Evolutionary conservation across 495 filamentous ascomycete species (phyloP), one percentile per base, ranked within the genome.

Genomic region (Parathielavia hyrcaniae): DNA sequence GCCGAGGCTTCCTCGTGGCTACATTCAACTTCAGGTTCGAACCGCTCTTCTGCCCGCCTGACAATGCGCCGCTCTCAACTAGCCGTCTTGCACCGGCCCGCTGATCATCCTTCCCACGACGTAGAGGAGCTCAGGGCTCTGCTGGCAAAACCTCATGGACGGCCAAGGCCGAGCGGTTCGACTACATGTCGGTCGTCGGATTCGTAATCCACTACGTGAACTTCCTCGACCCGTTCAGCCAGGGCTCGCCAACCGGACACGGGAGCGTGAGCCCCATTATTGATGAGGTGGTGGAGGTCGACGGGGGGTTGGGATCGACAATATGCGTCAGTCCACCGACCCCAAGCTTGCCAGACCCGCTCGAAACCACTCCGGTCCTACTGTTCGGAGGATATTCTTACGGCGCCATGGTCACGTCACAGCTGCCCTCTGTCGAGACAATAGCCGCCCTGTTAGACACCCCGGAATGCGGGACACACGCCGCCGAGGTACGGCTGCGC

Each of bases 11-110:
- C 64, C 69, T 95, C 3, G 89, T 97, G 17, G 87, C 79, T 7
- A 95, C 89, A 1, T 97, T 97, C 69, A 97, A 98, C 66, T 96
- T 97, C 63, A 83, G 91, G 91, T 95, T 70, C 19, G 66, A 58
- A 46, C 51, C 8, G 19, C 5, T 55, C 32, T 20, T 8, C n/a
- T n/a, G 32, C 20, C 11, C n/a, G n/a, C 16, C 13, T 11, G 17
- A 8, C 7, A 5, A 38, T 22, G 20, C 4, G 19, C 13, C 22
- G 16, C 23, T 55, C n/a, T 9, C 6, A 26, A 6, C 3, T 40
- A 13, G n/a, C n/a, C n/a, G n/a, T 12, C 22, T 38, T n/a, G 14
- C 7, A 34, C 52, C n/a, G 14, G 26, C 23, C 44, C 45, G 53
- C 11, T 51, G 50, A 41, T 57, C 50, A 55, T 38, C n/a, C 17